These are phyloP conservation scores for Curvularia lunata DNA, from an alignment of 2,329 filamentous ascomycete species.

Conservation along the genomic window DNA sequence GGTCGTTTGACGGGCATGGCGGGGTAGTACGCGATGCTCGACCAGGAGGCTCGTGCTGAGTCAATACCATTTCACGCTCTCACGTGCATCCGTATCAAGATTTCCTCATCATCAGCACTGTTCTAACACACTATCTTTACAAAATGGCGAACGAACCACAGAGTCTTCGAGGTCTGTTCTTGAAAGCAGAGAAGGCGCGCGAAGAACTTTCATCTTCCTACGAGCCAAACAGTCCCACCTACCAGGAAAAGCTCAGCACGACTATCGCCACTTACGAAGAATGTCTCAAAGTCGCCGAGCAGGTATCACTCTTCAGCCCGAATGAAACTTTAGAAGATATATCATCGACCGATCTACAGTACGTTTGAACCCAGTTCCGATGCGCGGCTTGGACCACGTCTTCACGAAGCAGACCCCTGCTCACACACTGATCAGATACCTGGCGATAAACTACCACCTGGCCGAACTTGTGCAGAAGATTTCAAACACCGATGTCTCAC, in stretches of 20 bases:
- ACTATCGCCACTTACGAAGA: slow-evolving; percentile 75
- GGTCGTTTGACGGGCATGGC: slow-evolving; percentile 17
- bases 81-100: slow-evolving; percentile 11
- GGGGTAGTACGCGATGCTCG: slow-evolving; percentile 27
- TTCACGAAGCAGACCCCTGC: slow-evolving; percentile 6
- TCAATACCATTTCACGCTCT: slow-evolving; percentile 37
- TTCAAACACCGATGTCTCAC: slow-evolving; percentile 60
- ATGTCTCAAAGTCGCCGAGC: slow-evolving; percentile 71
- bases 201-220: slow-evolving; percentile 66
- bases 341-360: slow-evolving; percentile 82
- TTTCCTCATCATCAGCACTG: slow-evolving; percentile 10
- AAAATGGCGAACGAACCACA: slow-evolving; percentile 55
- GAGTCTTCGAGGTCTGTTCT: slow-evolving; percentile 63
- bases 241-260: slow-evolving; percentile 69
- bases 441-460: slow-evolving; percentile 77
- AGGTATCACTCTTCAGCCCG: slow-evolving; percentile 82
- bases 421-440: slow-evolving; percentile 60
- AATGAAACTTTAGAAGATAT: slow-evolving; percentile 92
- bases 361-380: slow-evolving; percentile 26
- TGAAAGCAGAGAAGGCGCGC: slow-evolving; percentile 62
- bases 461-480: slow-evolving; percentile 79
- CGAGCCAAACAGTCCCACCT: slow-evolving; percentile 69
- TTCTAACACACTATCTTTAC: slow-evolving; percentile 2
- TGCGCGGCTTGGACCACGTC: background rate
- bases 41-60: slow-evolving; percentile 21